Percentiles rank a stretch among this genome's conserved stretches.
phyloP scores from a whole-genome alignment of 2,329 filamentous ascomycete species.

The Aspergillus sp. region DNA sequence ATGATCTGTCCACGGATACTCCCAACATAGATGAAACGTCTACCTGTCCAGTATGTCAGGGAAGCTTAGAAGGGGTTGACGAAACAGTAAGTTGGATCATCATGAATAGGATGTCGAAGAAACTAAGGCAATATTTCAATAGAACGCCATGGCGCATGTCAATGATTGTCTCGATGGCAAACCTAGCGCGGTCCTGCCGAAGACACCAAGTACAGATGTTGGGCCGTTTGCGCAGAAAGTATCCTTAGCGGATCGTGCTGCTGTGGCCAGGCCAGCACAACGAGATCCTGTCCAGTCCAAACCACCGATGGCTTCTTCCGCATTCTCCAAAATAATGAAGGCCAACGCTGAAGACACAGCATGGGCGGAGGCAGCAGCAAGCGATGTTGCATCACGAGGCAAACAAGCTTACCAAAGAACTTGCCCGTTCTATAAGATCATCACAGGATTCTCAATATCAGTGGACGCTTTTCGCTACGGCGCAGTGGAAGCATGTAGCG shows the following conservation, averaged over 20 bases:
- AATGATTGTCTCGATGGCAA: constrained; percentile 90
- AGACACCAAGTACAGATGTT: constrained; percentile 12
- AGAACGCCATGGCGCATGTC: constrained; percentile 76
- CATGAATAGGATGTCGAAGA: background rate
- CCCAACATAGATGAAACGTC: constrained; percentile 25
- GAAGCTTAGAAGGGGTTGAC: constrained; percentile 59
- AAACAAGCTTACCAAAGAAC: constrained; percentile 85
- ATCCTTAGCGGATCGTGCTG: constrained; percentile 66
- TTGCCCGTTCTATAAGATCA: constrained; percentile 98
- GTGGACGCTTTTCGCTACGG: constrained; percentile 97
- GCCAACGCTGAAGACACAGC: constrained; percentile 85
- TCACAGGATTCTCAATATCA: constrained; percentile 87
- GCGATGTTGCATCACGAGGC: constrained; percentile 74
- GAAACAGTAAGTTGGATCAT: constrained; percentile 34
- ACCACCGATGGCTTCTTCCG: constrained; percentile 55
- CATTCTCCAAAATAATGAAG: constrained; percentile 92
- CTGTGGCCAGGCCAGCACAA: constrained; percentile 75
- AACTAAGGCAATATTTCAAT: constrained; percentile 40
- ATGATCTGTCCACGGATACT: constrained; percentile 22
- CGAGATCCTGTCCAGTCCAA: constrained; percentile 69
- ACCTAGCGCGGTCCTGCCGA: constrained; percentile 56
- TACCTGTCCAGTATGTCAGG: constrained; percentile 76
- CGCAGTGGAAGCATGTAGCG: constrained; percentile 84
- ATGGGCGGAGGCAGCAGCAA: constrained; percentile 82
- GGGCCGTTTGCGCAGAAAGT: constrained; percentile 20